phyloP scores from a whole-genome alignment of 1,139 yeast species.

The Pichia inconspicua region DNA sequence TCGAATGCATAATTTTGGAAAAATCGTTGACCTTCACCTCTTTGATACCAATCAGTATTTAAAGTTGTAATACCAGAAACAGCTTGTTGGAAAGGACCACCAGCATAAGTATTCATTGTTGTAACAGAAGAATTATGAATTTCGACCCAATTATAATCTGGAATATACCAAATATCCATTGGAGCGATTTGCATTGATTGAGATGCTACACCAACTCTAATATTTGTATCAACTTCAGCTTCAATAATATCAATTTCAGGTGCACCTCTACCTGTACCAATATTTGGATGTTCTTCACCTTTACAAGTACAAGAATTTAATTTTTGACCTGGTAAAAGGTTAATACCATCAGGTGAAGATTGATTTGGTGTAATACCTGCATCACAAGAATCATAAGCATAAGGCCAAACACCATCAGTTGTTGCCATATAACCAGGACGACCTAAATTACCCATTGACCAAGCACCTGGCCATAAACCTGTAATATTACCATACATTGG shows the following conservation, averaged over 20 bases:
- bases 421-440: constrained; percentile 58
- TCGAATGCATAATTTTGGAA: constrained; percentile 78
- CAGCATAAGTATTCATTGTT: constrained; percentile 47
- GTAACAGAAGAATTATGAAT: constrained; percentile 40
- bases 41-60: constrained; percentile 50
- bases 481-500: constrained; percentile 49
- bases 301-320: constrained; percentile 49
- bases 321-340: constrained; percentile 52
- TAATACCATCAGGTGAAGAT: constrained; percentile 54
- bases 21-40: constrained; percentile 30
- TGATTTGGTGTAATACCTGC: constrained; percentile 63
- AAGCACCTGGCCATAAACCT: constrained; percentile 59
- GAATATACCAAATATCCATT: constrained; percentile 55
- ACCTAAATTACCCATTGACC: constrained; percentile 59
- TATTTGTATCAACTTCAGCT: constrained; percentile 43
- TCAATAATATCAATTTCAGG: constrained; percentile 59
- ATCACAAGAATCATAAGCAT: constrained; percentile 52
- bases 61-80: constrained; percentile 46
- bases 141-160: constrained; percentile 47
- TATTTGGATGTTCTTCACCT: constrained; percentile 52
- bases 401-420: constrained; percentile 62
- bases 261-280: constrained; percentile 55
- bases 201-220: constrained; percentile 43
- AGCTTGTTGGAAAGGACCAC: constrained; percentile 58
- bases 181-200: constrained; percentile 59